Evolutionary conservation across 768 basidiomycete species (phyloP), one percentile per base, ranked within the genome.

Genomic region (Trametes coccinea): DNA sequence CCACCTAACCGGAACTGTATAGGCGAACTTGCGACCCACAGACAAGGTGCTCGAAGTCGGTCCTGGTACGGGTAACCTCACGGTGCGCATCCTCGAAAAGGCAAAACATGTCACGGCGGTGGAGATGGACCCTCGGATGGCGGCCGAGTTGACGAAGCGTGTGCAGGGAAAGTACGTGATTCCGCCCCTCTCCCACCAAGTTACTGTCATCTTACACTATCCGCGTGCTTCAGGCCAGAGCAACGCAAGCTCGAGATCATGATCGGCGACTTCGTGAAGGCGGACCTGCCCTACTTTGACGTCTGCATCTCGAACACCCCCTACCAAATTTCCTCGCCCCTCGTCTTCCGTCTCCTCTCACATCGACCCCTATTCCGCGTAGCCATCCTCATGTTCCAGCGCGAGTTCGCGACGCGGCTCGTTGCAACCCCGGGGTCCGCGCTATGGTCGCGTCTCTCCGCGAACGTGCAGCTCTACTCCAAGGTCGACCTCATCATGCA

Each of bases 221-320:
- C 22, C 37, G 11, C 13, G 4, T 16, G 17, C 39, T 16, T 2
- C 69, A 99, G 95, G 71, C 94, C 97, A 2, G 94, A 95, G 71
- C 96, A 98, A 74, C 85, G 90, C 66, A 96, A 96, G 71, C 85
- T 99, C 1, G 92, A 97, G 66, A 88, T 98, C 63, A 86, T 97
- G 67, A 90, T 99, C 60, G 97, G 96, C 51, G 97, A 99, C 75
- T 98, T 98, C 72, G 92, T 98, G 71, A 98, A 98, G 76, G 93
- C 91, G n/a, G 92, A 95, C 56, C 79, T 99, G 17, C 97, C 97
- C 9, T 98, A 95, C 76, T 98, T 99, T 62, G 96, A 98, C 75
- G 97, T 97, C 58, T 98, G 96, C 81, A 98, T 99, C 70, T 95
- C 93, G 68, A 99, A 99, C 72, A 99, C 97, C 0, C 97, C 97